These are phyloP conservation scores for Cytospora piceae DNA, from an alignment of 2,329 filamentous ascomycete genomes.

Conservation along the genomic window DNA sequence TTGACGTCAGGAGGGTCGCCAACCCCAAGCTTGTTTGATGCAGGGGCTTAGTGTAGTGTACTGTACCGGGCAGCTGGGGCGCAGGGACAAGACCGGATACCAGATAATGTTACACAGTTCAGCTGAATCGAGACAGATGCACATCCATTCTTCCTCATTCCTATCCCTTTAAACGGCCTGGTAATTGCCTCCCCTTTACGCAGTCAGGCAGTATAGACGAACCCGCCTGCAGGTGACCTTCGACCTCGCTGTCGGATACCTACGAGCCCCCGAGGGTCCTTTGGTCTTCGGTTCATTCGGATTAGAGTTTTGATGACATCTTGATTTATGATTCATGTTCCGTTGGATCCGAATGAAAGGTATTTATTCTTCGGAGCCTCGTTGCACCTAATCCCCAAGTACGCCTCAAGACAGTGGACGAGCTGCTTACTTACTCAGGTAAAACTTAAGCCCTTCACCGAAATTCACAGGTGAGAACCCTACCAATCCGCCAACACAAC, in stretches of 20 bases:
- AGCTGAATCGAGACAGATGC: too few species aligned
- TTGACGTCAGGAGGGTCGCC: too few species aligned
- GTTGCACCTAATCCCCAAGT: not conserved
- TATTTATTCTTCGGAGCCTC: not conserved
- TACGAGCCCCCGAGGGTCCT: not conserved
- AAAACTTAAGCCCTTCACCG: not conserved
- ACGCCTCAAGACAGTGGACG: not conserved
- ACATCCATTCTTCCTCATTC: too few species aligned
- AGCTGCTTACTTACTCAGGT: not conserved
- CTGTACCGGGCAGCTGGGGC: too few species aligned
- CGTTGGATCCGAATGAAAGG: constrained; percentile 14
- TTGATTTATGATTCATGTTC: constrained; percentile 13
- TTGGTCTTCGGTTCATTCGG: constrained; percentile 10
- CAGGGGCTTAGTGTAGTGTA: too few species aligned
- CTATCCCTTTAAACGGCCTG: too few species aligned
- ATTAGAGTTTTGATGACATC: constrained; percentile 4
- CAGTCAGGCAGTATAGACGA: not conserved
- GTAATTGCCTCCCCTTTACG: too few species aligned
- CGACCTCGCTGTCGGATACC: not conserved
- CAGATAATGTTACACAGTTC: too few species aligned
- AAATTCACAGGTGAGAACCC: not conserved
- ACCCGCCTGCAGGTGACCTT: not conserved
- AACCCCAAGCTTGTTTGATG: too few species aligned
- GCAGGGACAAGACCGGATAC: too few species aligned
- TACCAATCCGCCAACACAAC: not conserved